phyloP scores from a whole-genome alignment of 2,329 filamentous ascomycete genomes.

The Fusarium austroafricanum region DNA sequence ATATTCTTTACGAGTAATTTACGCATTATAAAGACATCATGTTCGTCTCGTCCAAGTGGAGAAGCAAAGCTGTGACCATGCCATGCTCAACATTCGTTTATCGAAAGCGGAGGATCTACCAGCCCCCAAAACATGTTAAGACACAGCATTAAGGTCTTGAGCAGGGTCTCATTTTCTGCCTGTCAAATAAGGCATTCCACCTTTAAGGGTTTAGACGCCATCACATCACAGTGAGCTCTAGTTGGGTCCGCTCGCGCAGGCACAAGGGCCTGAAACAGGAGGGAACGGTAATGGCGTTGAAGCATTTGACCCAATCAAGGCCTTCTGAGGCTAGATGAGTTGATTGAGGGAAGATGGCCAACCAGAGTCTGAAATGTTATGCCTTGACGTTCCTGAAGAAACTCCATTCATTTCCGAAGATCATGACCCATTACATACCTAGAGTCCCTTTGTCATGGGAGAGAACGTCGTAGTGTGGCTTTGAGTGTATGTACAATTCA shows the following conservation, averaged over 20 bases:
- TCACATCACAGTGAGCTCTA: constrained; percentile 10
- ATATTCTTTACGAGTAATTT: background rate
- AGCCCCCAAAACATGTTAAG: constrained; percentile 11
- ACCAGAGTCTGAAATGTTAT: constrained; percentile 15
- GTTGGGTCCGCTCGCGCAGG: constrained; percentile 35
- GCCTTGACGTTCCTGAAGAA: constrained; percentile 5
- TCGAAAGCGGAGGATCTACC: constrained; percentile 42
- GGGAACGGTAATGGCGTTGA: constrained; percentile 27
- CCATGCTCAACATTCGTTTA: constrained; percentile 37
- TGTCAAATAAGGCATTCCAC: background rate
- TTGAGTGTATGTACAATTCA: background rate
- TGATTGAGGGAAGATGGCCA: constrained; percentile 13
- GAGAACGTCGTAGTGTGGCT: background rate
- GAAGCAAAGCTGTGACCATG: constrained; percentile 31
- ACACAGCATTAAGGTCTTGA: constrained; percentile 18
- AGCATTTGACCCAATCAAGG: constrained; percentile 31
- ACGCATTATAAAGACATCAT: background rate
- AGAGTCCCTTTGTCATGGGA: background rate
- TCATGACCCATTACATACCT: constrained; percentile 12
- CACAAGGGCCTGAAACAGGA: constrained; percentile 45
- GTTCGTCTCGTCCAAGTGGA: constrained; percentile 1
- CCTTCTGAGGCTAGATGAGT: constrained; percentile 14
- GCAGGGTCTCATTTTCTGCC: constrained; percentile 8
- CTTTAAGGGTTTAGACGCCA: background rate
- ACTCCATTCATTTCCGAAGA: constrained; percentile 35